Percentiles rank a stretch among this genome's conserved stretches.
phyloP scores from a whole-genome alignment of 257 asterid species.

The Nicotiana tomentosiformis region DNA sequence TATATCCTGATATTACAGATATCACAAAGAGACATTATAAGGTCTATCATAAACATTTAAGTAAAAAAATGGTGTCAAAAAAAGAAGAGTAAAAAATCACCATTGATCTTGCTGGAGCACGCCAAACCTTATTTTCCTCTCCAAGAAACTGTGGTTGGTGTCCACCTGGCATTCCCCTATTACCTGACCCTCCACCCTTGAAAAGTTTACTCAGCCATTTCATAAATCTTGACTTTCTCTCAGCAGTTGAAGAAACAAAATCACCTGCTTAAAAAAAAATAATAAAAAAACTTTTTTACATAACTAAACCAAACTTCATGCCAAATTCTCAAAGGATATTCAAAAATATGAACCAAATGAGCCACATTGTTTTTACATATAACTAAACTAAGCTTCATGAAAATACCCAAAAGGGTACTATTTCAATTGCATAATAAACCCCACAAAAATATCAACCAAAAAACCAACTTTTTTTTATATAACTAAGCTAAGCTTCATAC shows the following conservation, averaged over 20 bases:
- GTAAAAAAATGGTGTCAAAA: not conserved
- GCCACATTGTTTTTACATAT: not conserved
- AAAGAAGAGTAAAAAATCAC: slow-evolving; percentile 22
- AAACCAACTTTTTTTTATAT: not conserved
- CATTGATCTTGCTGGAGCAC: slow-evolving; percentile 67
- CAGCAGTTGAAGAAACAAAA: slow-evolving; percentile 60
- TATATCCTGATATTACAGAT: not conserved
- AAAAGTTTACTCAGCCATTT: slow-evolving; percentile 83
- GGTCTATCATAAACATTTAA: not conserved
- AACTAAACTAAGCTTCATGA: not conserved
- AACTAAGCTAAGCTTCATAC: slow-evolving; percentile 3
- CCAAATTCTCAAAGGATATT: no score
- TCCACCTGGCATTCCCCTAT: slow-evolving; percentile 32
- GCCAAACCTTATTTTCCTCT: slow-evolving; percentile 79
- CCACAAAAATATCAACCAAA: slow-evolving; percentile 8
- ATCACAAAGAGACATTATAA: not conserved
- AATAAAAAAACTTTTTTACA: not conserved
- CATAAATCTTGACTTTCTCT: slow-evolving; percentile 82
- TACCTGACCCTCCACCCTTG: slow-evolving; percentile 43
- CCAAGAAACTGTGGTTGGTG: slow-evolving; percentile 73
- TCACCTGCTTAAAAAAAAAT: slow-evolving; percentile 47
- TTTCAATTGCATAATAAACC: slow-evolving; percentile 12
- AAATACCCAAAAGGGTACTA: not conserved
- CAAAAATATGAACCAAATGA: slow-evolving; percentile 18
- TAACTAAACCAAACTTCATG: slow-evolving; percentile 7